Evolutionary conservation across 2,329 filamentous ascomycete species (phyloP), one percentile per base, ranked within the genome.

Genomic region (Rhynchosporium agropyri): DNA sequence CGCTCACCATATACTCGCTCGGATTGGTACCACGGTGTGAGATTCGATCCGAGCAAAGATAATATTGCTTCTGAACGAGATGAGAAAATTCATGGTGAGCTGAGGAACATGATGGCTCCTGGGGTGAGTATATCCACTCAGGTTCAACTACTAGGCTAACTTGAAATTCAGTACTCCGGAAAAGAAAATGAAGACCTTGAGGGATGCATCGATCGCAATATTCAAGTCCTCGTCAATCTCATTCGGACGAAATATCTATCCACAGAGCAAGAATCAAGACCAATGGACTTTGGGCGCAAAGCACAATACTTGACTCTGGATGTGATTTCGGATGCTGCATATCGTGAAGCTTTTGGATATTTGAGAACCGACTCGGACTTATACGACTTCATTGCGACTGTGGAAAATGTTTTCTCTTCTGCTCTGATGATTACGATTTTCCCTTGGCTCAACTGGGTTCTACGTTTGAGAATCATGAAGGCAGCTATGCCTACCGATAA

Each of bases 221-320:
- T 67, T 5, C 31, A 55, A 42, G 51, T 36, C 8, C 55, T 68
- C n/a, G 28, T 67, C 20, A 29, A 61, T 3, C 61, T 69, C 15
- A 59, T 69, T 4, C 53, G 63, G 12, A 36, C 31, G 3, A 65
- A 67, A 51, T 79, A 74, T 29, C 49, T 80, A 4, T 79, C 78
- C 3, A 78, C 70, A 0, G 70, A 75, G 5, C 63, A 65, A 0
- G 61, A 74, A 1, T 75, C 74, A 40, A 69, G 70, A 0, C 76
- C 76, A 0, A 74, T 85, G 62, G 82, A 86, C 66, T 73, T 87
- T 56, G 79, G 79, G 20, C 73, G 76, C 46, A 82, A 83, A 66
- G 78, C 80, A 1, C 81, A 82, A 29, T 84, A 79, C 75, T 82
- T 84, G 61, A 80, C 83, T 1, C 74, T 85, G 0, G 84, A 86